These are phyloP conservation scores for Biscogniauxia mediterranea DNA, from an alignment of 2,329 filamentous ascomycete species.

Conservation along the genomic window DNA sequence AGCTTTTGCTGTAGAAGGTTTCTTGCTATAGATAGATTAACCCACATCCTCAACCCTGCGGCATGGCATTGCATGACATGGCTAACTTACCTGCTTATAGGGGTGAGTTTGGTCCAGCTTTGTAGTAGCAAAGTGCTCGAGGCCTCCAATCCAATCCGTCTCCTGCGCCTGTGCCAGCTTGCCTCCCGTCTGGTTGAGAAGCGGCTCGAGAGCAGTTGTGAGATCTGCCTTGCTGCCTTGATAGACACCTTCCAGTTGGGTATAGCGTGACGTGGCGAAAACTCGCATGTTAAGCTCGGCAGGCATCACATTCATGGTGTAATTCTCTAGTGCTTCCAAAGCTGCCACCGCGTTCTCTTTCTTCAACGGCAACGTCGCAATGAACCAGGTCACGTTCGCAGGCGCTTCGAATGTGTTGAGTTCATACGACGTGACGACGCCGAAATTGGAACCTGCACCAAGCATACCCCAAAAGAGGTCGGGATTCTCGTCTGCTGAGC, in stretches of 20 bases:
- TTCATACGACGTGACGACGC: conserved; percentile 31
- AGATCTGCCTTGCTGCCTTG: conserved; percentile 37
- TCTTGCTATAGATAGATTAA: conserved; percentile 35
- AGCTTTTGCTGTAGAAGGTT: conserved; percentile 42
- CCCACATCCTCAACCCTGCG: background rate
- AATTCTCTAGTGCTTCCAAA: conserved; percentile 49
- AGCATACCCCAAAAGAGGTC: conserved; percentile 35
- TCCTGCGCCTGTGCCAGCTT: conserved; percentile 32
- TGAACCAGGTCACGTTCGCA: conserved; percentile 31
- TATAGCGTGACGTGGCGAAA: conserved; percentile 34
- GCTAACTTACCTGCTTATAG: conserved; percentile 28
- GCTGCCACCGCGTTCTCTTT: conserved; percentile 24
- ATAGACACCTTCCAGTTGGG: conserved; percentile 39
- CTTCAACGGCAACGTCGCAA: conserved; percentile 28
- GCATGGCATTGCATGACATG: background rate
- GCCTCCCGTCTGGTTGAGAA: conserved; percentile 35
- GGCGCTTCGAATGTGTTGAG: conserved; percentile 32
- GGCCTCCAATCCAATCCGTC: conserved; percentile 31
- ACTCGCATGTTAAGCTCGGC: conserved; percentile 43
- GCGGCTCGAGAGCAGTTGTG: conserved; percentile 32
- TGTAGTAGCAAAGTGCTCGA: conserved; percentile 33
- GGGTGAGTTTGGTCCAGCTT: conserved; percentile 31
- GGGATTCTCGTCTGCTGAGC: conserved; percentile 31
- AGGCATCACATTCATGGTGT: conserved; percentile 34
- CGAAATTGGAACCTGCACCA: conserved; percentile 34